Evolutionary conservation across 495 filamentous ascomycete species (phyloP), one percentile per base, ranked within the genome.

Genomic region (Oidiodendron maius): DNA sequence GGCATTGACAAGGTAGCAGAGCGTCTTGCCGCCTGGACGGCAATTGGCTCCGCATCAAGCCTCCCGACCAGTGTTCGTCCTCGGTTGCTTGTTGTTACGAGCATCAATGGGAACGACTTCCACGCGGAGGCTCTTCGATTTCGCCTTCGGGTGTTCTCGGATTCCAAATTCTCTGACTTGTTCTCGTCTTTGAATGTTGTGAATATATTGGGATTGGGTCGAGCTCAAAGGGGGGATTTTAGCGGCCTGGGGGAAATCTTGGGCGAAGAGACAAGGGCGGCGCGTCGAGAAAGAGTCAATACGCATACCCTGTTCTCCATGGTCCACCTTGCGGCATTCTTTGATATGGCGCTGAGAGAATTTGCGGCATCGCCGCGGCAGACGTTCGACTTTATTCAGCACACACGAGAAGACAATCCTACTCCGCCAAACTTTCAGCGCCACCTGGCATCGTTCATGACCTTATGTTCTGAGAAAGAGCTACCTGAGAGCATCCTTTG

Each of bases 131-230:
- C 22, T 20, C 37, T 48, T 23, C 35, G 36, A 2, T 53, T 48
- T 22, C 44, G 39, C 28, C 28, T 48, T 5, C 25, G 23, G 24
- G 28, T 53, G 2, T 15, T 53, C 10, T 18, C 44, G 16, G 22
- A 42, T 44, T 44, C 37, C 25, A 36, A 25, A 18, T 48, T 53
- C 38, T n/a, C 35, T 16, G 44, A 42, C 17, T 40, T 34, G n/a
- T 55, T 55, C 40, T 44, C 52, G 4, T 40, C 46, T 17, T 40
- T 55, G 24, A 55, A 46, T 28, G 28, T 50, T 32, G 30, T 55
- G 13, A 55, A 55, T 26, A 20, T 50, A 5, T 22, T 50, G 15
- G 40, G 52, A 10, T 23, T 18, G 24, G 24, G 21, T 26, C 34
- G 18, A 18, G n/a, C 40, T 28, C 16, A 15, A 24, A n/a, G 15